Percentiles rank a stretch among this genome's conserved stretches.
phyloP scores from a whole-genome alignment of 306 rosid genomes.

The Nissolia schottii region DNA sequence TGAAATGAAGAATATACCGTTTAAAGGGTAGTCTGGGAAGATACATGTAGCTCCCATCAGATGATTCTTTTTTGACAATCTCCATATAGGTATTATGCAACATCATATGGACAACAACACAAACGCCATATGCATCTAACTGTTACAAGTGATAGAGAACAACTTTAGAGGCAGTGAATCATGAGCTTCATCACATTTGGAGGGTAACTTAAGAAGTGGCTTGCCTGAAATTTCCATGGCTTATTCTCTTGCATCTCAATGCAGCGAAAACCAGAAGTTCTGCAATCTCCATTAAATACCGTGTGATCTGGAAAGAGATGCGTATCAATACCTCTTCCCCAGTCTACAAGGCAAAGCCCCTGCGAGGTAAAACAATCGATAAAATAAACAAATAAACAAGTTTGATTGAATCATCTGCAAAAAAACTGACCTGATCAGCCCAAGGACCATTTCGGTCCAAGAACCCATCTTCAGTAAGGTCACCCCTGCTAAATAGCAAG shows the following conservation, averaged over 20 bases:
- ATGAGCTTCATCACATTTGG: constrained; percentile 8
- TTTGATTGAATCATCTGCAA: neutral
- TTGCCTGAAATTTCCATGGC: constrained; percentile 88
- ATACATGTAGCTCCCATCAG: constrained; percentile 52
- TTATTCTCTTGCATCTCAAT: constrained; percentile 77
- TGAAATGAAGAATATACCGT: constrained; percentile 46
- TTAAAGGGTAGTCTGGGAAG: constrained; percentile 66
- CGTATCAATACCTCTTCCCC: constrained; percentile 96
- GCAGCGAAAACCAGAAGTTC: constrained; percentile 94
- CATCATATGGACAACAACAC: constrained; percentile 75
- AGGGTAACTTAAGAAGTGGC: constrained; percentile 21
- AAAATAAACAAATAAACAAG: constrained; percentile 1
- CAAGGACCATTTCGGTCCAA: constrained; percentile 64
- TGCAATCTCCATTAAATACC: constrained; percentile 70
- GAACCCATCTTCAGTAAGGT: constrained; percentile 55
- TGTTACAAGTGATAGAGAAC: constrained; percentile 34
- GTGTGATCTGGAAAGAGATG: constrained; percentile 66
- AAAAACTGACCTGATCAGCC: constrained; percentile 70
- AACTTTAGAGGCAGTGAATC: constrained; percentile 11
- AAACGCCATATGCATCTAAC: constrained; percentile 84
- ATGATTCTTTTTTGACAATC: constrained; percentile 58
- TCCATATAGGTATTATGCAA: constrained; percentile 79
- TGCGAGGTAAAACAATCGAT: constrained; percentile 30
- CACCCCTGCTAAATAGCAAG: constrained; percentile 45
- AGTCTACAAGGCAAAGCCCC: constrained; percentile 98